Evolutionary conservation across 2,329 filamentous ascomycete species (phyloP).

Genomic region (Bipolaris bicolor): DNA sequence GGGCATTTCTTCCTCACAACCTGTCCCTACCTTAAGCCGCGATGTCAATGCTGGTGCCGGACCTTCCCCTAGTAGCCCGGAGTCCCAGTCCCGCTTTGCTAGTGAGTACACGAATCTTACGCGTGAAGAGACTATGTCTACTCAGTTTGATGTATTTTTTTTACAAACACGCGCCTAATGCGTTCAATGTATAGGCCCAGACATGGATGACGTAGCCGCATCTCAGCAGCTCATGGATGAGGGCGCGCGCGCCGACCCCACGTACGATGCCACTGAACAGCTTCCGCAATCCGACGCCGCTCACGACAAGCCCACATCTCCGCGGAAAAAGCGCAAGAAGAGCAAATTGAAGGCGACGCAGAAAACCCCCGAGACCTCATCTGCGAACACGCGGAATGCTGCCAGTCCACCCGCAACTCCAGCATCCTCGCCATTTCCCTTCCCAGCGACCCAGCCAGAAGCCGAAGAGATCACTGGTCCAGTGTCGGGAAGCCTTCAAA

Average conservation of each 20-base stretch:
- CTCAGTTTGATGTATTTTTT: not conserved
- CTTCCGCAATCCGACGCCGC: not conserved
- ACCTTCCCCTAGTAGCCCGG: constrained; percentile 14
- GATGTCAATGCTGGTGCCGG: constrained; percentile 1
- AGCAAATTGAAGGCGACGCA: not conserved
- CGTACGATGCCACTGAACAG: not conserved
- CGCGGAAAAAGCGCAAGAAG: constrained; percentile 5
- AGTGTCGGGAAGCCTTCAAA: not conserved
- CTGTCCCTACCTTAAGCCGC: constrained; percentile 6
- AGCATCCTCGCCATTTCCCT: constrained; percentile 13
- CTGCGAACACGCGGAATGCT: not conserved
- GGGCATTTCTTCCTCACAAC: constrained; percentile 28
- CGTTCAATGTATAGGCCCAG: constrained; percentile 18
- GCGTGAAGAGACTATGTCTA: not conserved
- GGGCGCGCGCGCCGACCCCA: constrained; percentile 8
- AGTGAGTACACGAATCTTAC: constrained; percentile 21
- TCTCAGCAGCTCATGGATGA: constrained; percentile 30
- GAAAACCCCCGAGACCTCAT: not conserved
- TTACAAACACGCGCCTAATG: constrained; percentile 15
- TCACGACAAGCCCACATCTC: not conserved
- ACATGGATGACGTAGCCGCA: constrained; percentile 28
- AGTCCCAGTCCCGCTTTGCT: constrained; percentile 16
- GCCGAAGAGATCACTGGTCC: not conserved
- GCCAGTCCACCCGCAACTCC: not conserved
- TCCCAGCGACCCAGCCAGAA: constrained; percentile 9